Evolutionary conservation across 2,329 filamentous ascomycete species (phyloP).

Genomic region (Achaetomium macrosporum): DNA sequence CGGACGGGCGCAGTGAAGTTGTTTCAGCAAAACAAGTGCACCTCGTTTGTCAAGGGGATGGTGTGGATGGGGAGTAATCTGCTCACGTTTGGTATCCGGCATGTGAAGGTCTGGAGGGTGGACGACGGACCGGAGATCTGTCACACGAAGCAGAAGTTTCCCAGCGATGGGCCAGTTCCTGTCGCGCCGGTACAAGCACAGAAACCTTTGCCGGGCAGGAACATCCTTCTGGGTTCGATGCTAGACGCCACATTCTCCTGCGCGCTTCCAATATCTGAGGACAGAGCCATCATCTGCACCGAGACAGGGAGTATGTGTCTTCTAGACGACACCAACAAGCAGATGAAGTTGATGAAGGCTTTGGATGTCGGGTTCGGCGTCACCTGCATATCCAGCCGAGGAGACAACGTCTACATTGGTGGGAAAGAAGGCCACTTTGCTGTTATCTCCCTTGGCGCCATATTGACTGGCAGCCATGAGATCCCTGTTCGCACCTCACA

Average conservation of each 20-base stretch:
- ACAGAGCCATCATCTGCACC: slow-evolving; percentile 75
- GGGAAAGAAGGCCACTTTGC: slow-evolving; percentile 58
- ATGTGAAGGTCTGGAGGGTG: slow-evolving; percentile 89
- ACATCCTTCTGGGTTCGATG: slow-evolving; percentile 75
- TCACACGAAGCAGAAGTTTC: slow-evolving; percentile 57
- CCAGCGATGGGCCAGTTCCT: slow-evolving; percentile 34
- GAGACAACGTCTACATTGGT: slow-evolving; percentile 58
- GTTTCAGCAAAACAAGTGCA: slow-evolving; percentile 85
- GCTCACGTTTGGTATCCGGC: slow-evolving; percentile 81
- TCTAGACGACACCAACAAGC: slow-evolving; percentile 68
- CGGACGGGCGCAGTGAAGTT: slow-evolving; percentile 73
- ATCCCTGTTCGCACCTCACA: slow-evolving; percentile 35
- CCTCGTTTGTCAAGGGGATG: slow-evolving; percentile 78
- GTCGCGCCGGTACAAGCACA: slow-evolving; percentile 38
- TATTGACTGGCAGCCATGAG: slow-evolving; percentile 38
- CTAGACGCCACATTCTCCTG: slow-evolving; percentile 82
- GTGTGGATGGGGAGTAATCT: slow-evolving; percentile 82
- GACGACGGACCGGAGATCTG: slow-evolving; percentile 57
- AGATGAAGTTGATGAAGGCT: slow-evolving; percentile 64
- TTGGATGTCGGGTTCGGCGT: slow-evolving; percentile 62
- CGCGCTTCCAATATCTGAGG: slow-evolving; percentile 64
- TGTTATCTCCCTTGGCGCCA: slow-evolving; percentile 45
- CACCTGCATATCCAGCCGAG: slow-evolving; percentile 58
- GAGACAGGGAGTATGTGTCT: slow-evolving; percentile 87
- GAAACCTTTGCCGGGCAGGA: slow-evolving; percentile 75